These are phyloP conservation scores for Dentiscutata heterogama DNA, from an alignment of 371 early-diverging fungal genomes.

Conservation along the genomic window DNA sequence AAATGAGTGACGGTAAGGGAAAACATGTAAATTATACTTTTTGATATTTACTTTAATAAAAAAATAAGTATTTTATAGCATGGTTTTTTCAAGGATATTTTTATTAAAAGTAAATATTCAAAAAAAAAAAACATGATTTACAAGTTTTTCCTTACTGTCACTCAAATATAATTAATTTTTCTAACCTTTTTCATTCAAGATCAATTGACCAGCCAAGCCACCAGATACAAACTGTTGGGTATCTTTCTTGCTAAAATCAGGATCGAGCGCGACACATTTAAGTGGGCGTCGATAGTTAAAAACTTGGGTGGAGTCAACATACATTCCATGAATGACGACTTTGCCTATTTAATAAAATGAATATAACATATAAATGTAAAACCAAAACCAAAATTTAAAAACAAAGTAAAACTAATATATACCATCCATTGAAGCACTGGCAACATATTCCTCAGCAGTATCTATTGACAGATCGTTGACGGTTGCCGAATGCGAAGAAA, in stretches of 20 bases:
- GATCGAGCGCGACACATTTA: slow-evolving; percentile 90
- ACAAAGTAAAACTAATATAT: slow-evolving; percentile 40
- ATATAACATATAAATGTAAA: slow-evolving; percentile 45
- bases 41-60: too few relatives aligned
- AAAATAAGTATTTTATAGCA: too few relatives aligned
- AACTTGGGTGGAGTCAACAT: slow-evolving; percentile 58
- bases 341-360: slow-evolving; percentile 63
- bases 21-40: too few relatives aligned
- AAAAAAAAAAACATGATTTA: not conserved
- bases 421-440: slow-evolving; percentile 95
- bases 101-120: not conserved
- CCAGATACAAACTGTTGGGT: slow-evolving; percentile 89
- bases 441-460: slow-evolving; percentile 86
- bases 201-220: slow-evolving; percentile 89
- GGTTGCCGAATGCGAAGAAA: slow-evolving; percentile 81
- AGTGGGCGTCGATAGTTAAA: slow-evolving; percentile 89
- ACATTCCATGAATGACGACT: slow-evolving; percentile 80
- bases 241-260: slow-evolving; percentile 76
- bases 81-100: too few relatives aligned
- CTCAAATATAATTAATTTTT: not conserved
- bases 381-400: too few relatives aligned
- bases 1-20: not conserved
- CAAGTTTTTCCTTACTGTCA: slow-evolving; percentile 28
- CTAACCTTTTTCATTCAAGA: slow-evolving; percentile 79
- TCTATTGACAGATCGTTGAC: slow-evolving; percentile 91